A percentile compares a stretch with the other conserved stretches of the same genome.
Conservation (phyloP, 352 stramenopile genomes). For the Peronosclerospora sorghi region DNA sequence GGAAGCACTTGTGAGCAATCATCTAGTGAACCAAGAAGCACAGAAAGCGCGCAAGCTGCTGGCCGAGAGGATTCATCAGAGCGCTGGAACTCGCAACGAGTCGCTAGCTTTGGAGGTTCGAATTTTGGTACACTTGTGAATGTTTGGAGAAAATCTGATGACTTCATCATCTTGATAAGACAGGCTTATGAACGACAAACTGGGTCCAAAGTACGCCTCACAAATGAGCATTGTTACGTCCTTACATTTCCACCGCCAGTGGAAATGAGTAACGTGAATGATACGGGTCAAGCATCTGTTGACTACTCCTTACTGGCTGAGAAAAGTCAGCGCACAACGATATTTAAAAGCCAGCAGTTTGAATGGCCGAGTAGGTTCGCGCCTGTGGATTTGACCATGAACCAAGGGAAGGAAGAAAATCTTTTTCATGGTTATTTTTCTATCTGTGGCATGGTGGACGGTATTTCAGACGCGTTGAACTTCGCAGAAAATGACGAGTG, state of each 20-base stretch:
- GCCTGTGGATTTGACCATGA: slow-evolving; percentile 4
- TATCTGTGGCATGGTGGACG: slow-evolving; percentile 78
- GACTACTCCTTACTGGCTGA: slow-evolving; percentile 22
- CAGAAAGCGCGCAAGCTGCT: slow-evolving; percentile 30
- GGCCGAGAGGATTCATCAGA: slow-evolving; percentile 48
- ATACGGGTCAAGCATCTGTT: background rate
- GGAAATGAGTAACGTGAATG: background rate
- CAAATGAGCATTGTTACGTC: slow-evolving; percentile 58
- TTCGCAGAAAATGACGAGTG: slow-evolving; percentile 52
- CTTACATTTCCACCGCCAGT: slow-evolving; percentile 37
- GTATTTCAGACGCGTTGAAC: slow-evolving; percentile 40
- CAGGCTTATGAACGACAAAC: slow-evolving; percentile 53
- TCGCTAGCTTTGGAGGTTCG: slow-evolving; percentile 39
- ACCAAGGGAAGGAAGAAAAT: background rate
- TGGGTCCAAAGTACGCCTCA: slow-evolving; percentile 43
- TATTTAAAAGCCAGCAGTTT: slow-evolving; percentile 5
- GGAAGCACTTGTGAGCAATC: slow-evolving; percentile 29
- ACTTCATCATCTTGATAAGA: background rate
- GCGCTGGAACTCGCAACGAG: slow-evolving; percentile 61
- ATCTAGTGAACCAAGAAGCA: slow-evolving; percentile 29
- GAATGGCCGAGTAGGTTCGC: background rate
- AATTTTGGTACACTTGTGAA: background rate
- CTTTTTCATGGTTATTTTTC: slow-evolving; percentile 33
- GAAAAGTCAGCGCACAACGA: slow-evolving; percentile 9
- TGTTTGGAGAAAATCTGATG: background rate